These are phyloP conservation scores for Lipomyces yamanashiensis DNA, from an alignment of 805 yeast genomes.

Conservation along the genomic window DNA sequence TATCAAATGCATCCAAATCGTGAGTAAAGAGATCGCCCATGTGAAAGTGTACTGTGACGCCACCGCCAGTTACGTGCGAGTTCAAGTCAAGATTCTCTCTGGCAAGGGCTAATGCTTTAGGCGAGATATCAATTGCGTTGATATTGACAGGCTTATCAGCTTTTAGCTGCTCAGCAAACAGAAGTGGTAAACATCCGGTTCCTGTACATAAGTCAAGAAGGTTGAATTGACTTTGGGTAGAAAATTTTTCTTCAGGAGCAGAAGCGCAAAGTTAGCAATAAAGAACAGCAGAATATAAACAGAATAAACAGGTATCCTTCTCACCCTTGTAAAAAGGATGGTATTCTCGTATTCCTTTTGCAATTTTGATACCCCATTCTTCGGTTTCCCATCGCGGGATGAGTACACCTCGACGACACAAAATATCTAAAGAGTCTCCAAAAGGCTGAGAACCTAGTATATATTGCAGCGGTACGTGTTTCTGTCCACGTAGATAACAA, in stretches of 20 bases:
- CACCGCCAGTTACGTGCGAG: slow-evolving; percentile 1
- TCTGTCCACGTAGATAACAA: slow-evolving; percentile 68
- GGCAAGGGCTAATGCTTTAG: slow-evolving; percentile 58
- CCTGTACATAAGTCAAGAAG: slow-evolving; percentile 83
- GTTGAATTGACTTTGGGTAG: slow-evolving; percentile 29
- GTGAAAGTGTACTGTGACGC: slow-evolving; percentile 18
- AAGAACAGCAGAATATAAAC: background rate
- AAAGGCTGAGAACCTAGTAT: slow-evolving; percentile 87
- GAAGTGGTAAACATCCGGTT: slow-evolving; percentile 80
- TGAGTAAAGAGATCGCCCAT: slow-evolving; percentile 20
- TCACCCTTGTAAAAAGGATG: slow-evolving; percentile 19
- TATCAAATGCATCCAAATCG: too few species aligned
- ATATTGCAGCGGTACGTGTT: slow-evolving; percentile 77
- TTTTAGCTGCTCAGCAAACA: slow-evolving; percentile 47
- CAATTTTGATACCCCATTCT: slow-evolving; percentile 64
- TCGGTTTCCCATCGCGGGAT: slow-evolving; percentile 97
- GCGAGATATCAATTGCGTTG: slow-evolving; percentile 62
- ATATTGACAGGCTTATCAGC: slow-evolving; percentile 39
- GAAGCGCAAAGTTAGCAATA: background rate
- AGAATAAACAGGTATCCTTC: background rate
- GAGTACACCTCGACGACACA: slow-evolving; percentile 67
- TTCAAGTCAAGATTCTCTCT: slow-evolving; percentile 48
- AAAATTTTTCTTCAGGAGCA: background rate
- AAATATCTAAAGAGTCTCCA: slow-evolving; percentile 61
- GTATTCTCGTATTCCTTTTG: slow-evolving; percentile 4